Evolutionary conservation across 192 early-diverging fungal genomes (phyloP).

Genomic region (Pilobolus umbonatus): DNA sequence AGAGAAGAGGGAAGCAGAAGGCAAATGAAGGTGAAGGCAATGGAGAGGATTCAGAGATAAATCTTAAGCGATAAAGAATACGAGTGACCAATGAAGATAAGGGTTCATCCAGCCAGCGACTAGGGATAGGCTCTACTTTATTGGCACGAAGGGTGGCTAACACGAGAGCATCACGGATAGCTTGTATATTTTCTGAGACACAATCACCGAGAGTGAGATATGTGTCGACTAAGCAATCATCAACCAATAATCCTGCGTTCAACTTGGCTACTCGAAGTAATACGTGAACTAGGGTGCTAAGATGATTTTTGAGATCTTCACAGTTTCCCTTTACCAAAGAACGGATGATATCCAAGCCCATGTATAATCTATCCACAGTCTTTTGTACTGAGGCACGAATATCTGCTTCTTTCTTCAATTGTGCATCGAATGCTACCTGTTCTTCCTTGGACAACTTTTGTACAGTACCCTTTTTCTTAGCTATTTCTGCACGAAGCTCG

Average conservation of each 20-base stretch:
- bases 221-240: slow-evolving; percentile 50
- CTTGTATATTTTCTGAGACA: slow-evolving; percentile 36
- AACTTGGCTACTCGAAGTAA: slow-evolving; percentile 48
- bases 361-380: slow-evolving; percentile 43
- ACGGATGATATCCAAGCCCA: slow-evolving; percentile 61
- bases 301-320: slow-evolving; percentile 48
- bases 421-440: slow-evolving; percentile 62
- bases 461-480: slow-evolving; percentile 55
- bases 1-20: slow-evolving; percentile 62
- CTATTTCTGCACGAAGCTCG: slow-evolving; percentile 67
- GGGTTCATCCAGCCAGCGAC: slow-evolving; percentile 44
- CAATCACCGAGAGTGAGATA: slow-evolving; percentile 49
- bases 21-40: slow-evolving; percentile 59
- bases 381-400: slow-evolving; percentile 64
- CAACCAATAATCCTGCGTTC: slow-evolving; percentile 53
- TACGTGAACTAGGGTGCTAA: slow-evolving; percentile 50
- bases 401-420: slow-evolving; percentile 64
- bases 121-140: slow-evolving; percentile 40
- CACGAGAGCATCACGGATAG: slow-evolving; percentile 38
- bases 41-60: slow-evolving; percentile 49
- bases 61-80: slow-evolving; percentile 63
- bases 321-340: slow-evolving; percentile 59
- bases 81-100: slow-evolving; percentile 51
- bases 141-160: slow-evolving; percentile 48
- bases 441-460: slow-evolving; percentile 74